Evolutionary conservation across 1,284 basidiomycete genomes (phyloP).

Genomic region (Cystobasidium slooffiae): DNA sequence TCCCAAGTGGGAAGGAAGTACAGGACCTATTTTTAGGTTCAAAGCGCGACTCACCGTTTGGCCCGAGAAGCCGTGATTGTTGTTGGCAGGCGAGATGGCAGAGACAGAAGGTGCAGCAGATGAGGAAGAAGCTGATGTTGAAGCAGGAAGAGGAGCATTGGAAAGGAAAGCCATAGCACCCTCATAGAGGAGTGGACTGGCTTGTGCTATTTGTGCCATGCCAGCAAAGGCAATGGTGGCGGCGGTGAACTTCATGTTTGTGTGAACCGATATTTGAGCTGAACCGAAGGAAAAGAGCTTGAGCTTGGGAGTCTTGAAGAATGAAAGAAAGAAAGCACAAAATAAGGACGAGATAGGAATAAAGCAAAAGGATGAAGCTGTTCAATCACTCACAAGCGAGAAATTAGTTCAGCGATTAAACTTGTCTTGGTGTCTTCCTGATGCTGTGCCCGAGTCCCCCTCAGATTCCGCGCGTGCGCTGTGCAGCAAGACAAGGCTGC

Average conservation of each 20-base stretch:
- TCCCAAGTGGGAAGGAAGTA: too few relatives aligned
- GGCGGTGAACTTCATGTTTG: slow-evolving; percentile 2
- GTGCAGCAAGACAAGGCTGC: too few relatives aligned
- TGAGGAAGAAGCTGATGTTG: slow-evolving; percentile 12
- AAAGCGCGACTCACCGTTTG: background rate
- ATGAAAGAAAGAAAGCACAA: background rate
- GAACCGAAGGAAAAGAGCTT: background rate
- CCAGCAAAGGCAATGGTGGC: background rate
- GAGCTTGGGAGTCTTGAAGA: background rate
- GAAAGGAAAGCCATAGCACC: slow-evolving; percentile 18
- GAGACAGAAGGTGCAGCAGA: slow-evolving; percentile 9
- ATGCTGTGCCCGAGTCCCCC: too few relatives aligned
- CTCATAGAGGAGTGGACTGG: slow-evolving; percentile 16
- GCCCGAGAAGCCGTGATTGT: slow-evolving; percentile 2
- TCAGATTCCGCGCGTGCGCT: too few relatives aligned
- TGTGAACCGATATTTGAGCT: background rate
- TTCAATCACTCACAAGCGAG: too few relatives aligned
- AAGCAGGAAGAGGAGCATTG: background rate
- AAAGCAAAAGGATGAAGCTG: too few relatives aligned
- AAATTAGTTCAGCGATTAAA: too few relatives aligned
- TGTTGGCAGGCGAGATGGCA: slow-evolving; percentile 6
- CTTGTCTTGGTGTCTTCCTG: too few relatives aligned
- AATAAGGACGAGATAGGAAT: too few relatives aligned
- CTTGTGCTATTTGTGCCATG: background rate
- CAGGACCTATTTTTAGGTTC: too few relatives aligned